These are phyloP conservation scores for Stemphylium beticola DNA, from an alignment of 2,329 filamentous ascomycete species.

Conservation along the genomic window DNA sequence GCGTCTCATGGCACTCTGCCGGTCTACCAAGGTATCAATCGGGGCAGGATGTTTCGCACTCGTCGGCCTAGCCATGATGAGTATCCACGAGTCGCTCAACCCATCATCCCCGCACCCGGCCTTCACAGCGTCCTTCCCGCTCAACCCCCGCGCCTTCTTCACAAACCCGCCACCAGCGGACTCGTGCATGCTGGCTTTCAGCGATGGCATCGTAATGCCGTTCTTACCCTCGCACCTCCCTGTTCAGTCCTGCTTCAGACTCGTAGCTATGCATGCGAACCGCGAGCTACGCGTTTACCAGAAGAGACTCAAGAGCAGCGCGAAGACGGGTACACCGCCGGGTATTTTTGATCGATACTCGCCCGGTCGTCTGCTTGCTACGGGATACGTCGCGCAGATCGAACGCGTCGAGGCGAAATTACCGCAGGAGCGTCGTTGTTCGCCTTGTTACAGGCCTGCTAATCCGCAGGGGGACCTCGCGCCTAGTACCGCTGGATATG, in stretches of 20 bases:
- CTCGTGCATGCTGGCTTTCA: slow-evolving; percentile 56
- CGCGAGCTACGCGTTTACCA: slow-evolving; percentile 53
- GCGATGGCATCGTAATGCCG: slow-evolving; percentile 54
- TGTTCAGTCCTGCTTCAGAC: slow-evolving; percentile 47
- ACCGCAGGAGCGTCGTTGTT: slow-evolving; percentile 35
- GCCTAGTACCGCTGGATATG: slow-evolving; percentile 35
- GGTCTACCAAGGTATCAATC: slow-evolving; percentile 47
- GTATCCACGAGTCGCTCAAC: slow-evolving; percentile 46
- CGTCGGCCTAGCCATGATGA: slow-evolving; percentile 55
- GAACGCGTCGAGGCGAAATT: slow-evolving; percentile 48
- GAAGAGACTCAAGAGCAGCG: slow-evolving; percentile 44
- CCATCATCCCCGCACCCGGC: slow-evolving; percentile 35
- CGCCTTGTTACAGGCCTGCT: not conserved
- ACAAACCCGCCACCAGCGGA: slow-evolving; percentile 47
- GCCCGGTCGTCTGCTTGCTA: slow-evolving; percentile 51
- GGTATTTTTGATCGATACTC: slow-evolving; percentile 44
- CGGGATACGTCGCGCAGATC: slow-evolving; percentile 51
- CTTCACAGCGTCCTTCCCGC: slow-evolving; percentile 55
- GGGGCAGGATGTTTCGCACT: slow-evolving; percentile 57
- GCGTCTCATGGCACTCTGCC: slow-evolving; percentile 49
- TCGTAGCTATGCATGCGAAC: slow-evolving; percentile 52
- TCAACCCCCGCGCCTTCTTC: slow-evolving; percentile 56
- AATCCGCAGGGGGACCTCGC: slow-evolving; percentile 50
- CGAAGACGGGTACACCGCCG: slow-evolving; percentile 20
- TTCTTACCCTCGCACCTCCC: slow-evolving; percentile 48